phyloP scores from a whole-genome alignment of 208 protist genomes.

The Leishmania amazonensis region DNA sequence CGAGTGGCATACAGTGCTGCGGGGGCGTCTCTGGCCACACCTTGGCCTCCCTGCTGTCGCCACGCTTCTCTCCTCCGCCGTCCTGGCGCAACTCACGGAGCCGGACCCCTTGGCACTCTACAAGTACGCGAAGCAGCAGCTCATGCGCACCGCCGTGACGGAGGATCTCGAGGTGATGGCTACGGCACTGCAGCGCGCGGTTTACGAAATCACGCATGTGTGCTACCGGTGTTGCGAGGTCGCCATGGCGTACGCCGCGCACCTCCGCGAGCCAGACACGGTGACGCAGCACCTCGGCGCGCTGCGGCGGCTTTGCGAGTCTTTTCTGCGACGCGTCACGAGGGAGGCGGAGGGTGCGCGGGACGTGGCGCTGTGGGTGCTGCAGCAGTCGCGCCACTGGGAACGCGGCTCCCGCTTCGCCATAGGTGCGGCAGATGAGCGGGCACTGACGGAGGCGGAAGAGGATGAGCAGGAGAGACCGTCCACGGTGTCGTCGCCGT shows the following conservation, averaged over 20 bases:
- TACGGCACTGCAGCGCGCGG: conserved; percentile 10
- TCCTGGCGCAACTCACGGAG: conserved; percentile 58
- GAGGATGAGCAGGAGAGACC: conserved; percentile 1
- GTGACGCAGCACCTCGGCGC: conserved; percentile 33
- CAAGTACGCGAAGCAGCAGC: conserved; percentile 35
- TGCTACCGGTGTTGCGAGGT: conserved; percentile 46
- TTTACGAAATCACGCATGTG: conserved; percentile 27
- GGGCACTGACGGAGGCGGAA: conserved; percentile 5
- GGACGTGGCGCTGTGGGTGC: conserved; percentile 59
- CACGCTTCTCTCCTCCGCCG: conserved; percentile 46
- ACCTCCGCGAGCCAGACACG: conserved; percentile 3
- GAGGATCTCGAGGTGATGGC: conserved; percentile 41
- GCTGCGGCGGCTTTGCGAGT: conserved; percentile 44
- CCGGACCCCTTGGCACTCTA: conserved; percentile 30
- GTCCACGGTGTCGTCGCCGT: conserved; percentile 4
- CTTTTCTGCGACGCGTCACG: conserved; percentile 39
- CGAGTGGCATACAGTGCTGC: conserved; percentile 36
- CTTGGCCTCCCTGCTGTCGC: conserved; percentile 48
- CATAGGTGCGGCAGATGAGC: background rate
- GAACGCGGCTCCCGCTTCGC: conserved; percentile 18
- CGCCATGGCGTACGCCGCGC: conserved; percentile 22
- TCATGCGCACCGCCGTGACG: conserved; percentile 36
- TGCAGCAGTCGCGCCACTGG: conserved; percentile 47
- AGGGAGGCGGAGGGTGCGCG: conserved; percentile 40
- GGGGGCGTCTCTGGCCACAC: conserved; percentile 16